Percentiles rank a stretch among this genome's conserved stretches.
Evolutionary conservation across 2,329 filamentous ascomycete genomes (phyloP).

Genomic region (Arthrobotrys entomopaga): DNA sequence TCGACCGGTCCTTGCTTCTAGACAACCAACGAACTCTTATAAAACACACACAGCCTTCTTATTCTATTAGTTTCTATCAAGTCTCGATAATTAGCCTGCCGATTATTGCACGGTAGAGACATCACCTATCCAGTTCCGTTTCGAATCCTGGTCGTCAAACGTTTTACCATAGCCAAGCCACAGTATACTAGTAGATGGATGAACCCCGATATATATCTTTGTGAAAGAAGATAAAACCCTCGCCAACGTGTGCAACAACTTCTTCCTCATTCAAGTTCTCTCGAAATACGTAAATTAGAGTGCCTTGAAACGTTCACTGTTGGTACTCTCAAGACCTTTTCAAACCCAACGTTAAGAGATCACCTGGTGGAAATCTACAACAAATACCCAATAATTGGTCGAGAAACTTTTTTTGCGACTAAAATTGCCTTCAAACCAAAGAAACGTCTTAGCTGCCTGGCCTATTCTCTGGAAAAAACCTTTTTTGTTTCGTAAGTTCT

Average conservation of each 20-base stretch:
- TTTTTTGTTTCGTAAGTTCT: conserved; percentile 48
- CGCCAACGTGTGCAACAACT: conserved; percentile 37
- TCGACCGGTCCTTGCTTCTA: too few species aligned
- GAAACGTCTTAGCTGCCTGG: conserved; percentile 6
- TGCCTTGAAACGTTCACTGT: conserved; percentile 43
- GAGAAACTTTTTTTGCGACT: conserved; percentile 8
- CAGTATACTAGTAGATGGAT: too few species aligned
- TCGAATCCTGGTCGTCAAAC: not conserved
- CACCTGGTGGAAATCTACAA: conserved; percentile 1
- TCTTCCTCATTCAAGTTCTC: conserved; percentile 14
- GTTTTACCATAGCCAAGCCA: conserved; percentile 1
- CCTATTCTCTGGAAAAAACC: not conserved
- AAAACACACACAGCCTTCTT: conserved; percentile 51
- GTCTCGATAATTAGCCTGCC: conserved; percentile 6
- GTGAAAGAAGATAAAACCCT: not conserved
- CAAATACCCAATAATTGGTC: conserved; percentile 16
- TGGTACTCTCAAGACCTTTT: conserved; percentile 29
- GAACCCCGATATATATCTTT: not conserved
- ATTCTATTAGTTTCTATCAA: conserved; percentile 1
- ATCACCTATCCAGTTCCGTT: conserved; percentile 6
- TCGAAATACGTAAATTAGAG: conserved; percentile 22
- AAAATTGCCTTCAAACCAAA: not conserved
- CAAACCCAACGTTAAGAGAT: conserved; percentile 25
- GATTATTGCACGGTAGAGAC: conserved; percentile 17
- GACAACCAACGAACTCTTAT: not conserved